phyloP scores from a whole-genome alignment of 768 basidiomycete genomes.

The Termitomyces bulborhizus region DNA sequence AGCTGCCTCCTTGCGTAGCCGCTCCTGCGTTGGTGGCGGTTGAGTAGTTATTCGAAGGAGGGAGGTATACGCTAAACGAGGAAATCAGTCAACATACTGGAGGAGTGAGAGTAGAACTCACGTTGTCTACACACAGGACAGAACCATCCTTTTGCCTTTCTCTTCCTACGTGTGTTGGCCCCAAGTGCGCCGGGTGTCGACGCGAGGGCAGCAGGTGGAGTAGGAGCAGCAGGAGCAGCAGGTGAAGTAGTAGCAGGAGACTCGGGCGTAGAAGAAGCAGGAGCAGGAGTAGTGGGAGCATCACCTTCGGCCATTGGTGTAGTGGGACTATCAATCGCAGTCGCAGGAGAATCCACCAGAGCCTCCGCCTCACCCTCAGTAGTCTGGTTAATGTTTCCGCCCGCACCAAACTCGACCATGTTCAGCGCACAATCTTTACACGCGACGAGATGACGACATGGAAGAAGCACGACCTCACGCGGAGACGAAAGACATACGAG shows the following conservation, averaged over 20 bases:
- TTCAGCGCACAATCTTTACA: conserved; percentile 94
- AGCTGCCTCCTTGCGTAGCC: conserved; percentile 9
- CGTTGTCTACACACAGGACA: conserved; percentile 96
- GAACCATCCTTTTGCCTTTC: conserved; percentile 96
- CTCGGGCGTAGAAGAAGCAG: conserved; percentile 11
- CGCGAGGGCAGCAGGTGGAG: conserved; percentile 14
- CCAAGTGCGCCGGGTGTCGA: conserved; percentile 22
- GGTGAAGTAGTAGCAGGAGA: conserved; percentile 13
- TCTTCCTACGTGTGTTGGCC: conserved; percentile 60
- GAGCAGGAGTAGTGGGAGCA: conserved; percentile 12
- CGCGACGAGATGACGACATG: conserved; percentile 90
- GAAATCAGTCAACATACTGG: background rate
- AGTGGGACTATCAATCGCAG: conserved; percentile 15
- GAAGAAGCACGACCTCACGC: conserved; percentile 87
- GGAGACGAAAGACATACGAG: conserved; percentile 85
- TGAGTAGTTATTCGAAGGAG: conserved; percentile 75
- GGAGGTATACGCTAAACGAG: conserved; percentile 72
- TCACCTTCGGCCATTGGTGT: conserved; percentile 20
- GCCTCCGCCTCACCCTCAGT: conserved; percentile 32
- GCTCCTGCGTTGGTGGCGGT: conserved; percentile 30
- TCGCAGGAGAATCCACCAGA: conserved; percentile 17
- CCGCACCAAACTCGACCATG: conserved; percentile 97
- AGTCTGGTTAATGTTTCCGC: conserved; percentile 71
- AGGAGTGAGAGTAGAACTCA: conserved; percentile 33
- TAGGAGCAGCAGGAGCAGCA: conserved; percentile 12